Base-by-base conservation (phyloP, 495 filamentous ascomycete species). In the Aspergillus funiculosus region DNA sequence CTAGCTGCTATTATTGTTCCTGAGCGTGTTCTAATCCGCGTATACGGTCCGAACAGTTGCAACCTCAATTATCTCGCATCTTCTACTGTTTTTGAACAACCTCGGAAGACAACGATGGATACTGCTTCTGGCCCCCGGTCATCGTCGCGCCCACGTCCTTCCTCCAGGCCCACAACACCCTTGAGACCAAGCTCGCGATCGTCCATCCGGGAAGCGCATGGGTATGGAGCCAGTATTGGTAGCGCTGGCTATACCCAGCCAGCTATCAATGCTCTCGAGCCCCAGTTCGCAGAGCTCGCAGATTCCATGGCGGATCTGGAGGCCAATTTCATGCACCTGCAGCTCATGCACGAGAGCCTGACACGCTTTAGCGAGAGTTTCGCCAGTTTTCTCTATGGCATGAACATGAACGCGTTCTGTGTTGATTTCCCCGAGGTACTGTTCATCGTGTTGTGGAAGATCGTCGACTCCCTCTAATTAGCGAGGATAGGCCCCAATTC, bases 321-420 rank as follows among this genome's bases (percentile, higher is more conserved):
- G 71, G 86, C 85, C 43, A 96, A 98, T 64, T 92, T 97, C 74
- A 89, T 92, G 82, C 88, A 95, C 56, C 76, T 98, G 49, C 91
- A 96, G 66, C 67, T 94, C 44, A 94, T 98, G 87, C 89, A 98
- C 61, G 91, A 98, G 69, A 94, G 87, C 53, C 58, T 98, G 63
- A 82, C 88, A 29, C 79, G 92, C 6, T 98, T 98, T 64, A 91
- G 85, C 61, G 92, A 98, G 75, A 92, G 82, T 64, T 98, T 98
- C 61, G 91, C 90, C 0, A 86, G 81, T 58, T 97, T 98, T 53
- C 59, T 98, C 41, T 97, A 97, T 50, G 92, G 92, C 3, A 60
- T 98, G 63, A 96, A 97, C 54, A 94, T 98, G 87, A 97, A 96
- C 65, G 92, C 94, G 4, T 98, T 96, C 59, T 98, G 92, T 62